A percentile compares a stretch with the other conserved stretches of the same genome.
Conservation (phyloP, 768 basidiomycete species). For the Kwoniella sp. region DNA sequence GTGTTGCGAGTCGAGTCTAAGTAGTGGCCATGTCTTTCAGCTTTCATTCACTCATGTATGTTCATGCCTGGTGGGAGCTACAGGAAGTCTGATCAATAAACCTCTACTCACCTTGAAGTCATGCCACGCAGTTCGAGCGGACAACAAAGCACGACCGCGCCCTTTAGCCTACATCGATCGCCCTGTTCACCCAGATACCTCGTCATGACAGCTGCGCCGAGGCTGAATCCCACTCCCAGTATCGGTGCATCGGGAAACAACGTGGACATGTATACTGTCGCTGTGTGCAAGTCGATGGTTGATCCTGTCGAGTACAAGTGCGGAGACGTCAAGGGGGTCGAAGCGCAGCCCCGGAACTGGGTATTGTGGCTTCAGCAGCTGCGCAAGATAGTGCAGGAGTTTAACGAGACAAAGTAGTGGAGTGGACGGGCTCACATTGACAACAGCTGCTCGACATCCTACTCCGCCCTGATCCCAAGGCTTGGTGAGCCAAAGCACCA, state of each 20-base stretch:
- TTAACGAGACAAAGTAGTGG: background rate
- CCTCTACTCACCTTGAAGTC: conserved; percentile 22
- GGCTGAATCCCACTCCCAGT: conserved; percentile 82
- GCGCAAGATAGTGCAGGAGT: background rate
- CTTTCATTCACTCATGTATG: background rate
- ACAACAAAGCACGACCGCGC: conserved; percentile 30
- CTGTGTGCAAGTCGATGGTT: conserved; percentile 81
- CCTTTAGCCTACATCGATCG: conserved; percentile 15
- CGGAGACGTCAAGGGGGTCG: conserved; percentile 74
- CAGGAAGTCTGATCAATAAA: too few species aligned
- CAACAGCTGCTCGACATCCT: conserved; percentile 83
- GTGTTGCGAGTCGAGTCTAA: conserved; percentile 26
- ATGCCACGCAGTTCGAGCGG: conserved; percentile 27
- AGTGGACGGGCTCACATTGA: conserved; percentile 70
- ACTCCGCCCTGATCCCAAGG: conserved; percentile 74
- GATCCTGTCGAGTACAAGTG: conserved; percentile 71
- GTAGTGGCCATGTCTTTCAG: background rate
- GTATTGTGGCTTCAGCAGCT: too few species aligned
- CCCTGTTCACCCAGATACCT: conserved; percentile 73
- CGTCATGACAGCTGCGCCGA: conserved; percentile 86
- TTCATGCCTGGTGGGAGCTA: background rate
- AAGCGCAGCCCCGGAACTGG: conserved; percentile 61
- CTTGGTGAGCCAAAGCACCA: conserved; percentile 70
- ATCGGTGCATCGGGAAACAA: conserved; percentile 76
- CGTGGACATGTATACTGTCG: conserved; percentile 70